phyloP scores from a whole-genome alignment of 352 stramenopile species.

The Pythium diclinum region DNA sequence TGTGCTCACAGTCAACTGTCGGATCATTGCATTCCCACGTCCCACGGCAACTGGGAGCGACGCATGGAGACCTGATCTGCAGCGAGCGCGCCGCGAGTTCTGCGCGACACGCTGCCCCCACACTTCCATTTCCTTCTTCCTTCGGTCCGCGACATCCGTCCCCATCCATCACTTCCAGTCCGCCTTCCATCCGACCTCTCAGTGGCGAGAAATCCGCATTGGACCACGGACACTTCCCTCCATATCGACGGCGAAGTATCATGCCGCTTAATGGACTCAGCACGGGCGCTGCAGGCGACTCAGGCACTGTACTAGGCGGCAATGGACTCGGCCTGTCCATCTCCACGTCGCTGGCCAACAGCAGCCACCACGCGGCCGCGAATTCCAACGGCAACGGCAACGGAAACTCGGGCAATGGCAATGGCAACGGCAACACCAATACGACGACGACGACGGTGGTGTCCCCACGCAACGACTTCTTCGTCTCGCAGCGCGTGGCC shows the following conservation, averaged over 20 bases:
- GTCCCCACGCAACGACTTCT: constrained; percentile 74
- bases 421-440: background rate
- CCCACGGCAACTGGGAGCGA: constrained; percentile 1
- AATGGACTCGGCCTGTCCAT: constrained; percentile 15
- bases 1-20: constrained; percentile 4
- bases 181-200: background rate
- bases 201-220: background rate
- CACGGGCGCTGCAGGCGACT: background rate
- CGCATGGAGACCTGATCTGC: constrained; percentile 10
- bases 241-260: background rate
- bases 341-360: constrained; percentile 16
- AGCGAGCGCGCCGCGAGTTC: background rate
- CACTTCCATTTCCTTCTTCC: background rate
- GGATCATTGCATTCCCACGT: constrained; percentile 1
- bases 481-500: constrained; percentile 65
- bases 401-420: background rate
- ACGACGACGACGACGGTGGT: constrained; percentile 13
- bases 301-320: background rate
- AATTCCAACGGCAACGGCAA: constrained; percentile 6
- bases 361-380: constrained; percentile 2
- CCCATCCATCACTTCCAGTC: background rate
- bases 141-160: background rate
- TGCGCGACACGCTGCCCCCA: background rate
- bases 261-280: constrained; percentile 5
- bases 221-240: background rate